These are phyloP conservation scores for Pezicula radicicola DNA, from an alignment of 2,329 filamentous ascomycete genomes.

Conservation along the genomic window DNA sequence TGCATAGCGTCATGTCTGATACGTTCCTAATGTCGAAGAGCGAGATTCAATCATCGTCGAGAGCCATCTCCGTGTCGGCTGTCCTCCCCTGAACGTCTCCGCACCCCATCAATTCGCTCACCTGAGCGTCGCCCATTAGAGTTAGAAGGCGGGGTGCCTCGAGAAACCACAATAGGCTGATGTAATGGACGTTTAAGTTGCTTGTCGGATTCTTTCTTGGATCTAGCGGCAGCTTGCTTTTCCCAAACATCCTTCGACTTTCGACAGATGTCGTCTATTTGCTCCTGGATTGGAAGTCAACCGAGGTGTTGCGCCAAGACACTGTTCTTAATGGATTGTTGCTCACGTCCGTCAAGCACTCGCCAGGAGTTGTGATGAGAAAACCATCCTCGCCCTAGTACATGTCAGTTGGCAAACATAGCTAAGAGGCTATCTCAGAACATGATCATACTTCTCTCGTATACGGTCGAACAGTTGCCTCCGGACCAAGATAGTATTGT, in stretches of 20 bases:
- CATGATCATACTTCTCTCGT: constrained; percentile 8
- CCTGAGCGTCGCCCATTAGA: constrained; percentile 15
- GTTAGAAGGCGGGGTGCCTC: constrained; percentile 27
- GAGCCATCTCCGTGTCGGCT: constrained; percentile 12
- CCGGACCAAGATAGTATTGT: constrained; percentile 55
- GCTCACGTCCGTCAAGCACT: constrained; percentile 57
- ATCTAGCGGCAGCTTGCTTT: constrained; percentile 48
- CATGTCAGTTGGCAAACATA: background rate
- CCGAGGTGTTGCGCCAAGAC: background rate
- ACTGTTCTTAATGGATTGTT: background rate
- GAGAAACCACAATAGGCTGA: constrained; percentile 49
- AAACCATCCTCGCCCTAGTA: constrained; percentile 57
- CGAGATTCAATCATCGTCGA: constrained; percentile 10
- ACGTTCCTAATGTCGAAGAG: background rate
- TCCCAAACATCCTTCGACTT: constrained; percentile 59
- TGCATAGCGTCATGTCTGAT: no score
- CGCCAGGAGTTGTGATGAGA: constrained; percentile 55
- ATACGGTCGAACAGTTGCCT: constrained; percentile 26
- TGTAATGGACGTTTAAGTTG: constrained; percentile 54
- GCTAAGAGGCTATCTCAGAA: constrained; percentile 6
- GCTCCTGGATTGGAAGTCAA: constrained; percentile 41
- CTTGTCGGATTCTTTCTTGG: constrained; percentile 41
- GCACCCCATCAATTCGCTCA: constrained; percentile 13
- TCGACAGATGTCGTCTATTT: constrained; percentile 60
- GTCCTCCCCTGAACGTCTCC: constrained; percentile 18